Conservation (phyloP, 192 early-diverging fungal genomes). For the Podila epigama region DNA sequence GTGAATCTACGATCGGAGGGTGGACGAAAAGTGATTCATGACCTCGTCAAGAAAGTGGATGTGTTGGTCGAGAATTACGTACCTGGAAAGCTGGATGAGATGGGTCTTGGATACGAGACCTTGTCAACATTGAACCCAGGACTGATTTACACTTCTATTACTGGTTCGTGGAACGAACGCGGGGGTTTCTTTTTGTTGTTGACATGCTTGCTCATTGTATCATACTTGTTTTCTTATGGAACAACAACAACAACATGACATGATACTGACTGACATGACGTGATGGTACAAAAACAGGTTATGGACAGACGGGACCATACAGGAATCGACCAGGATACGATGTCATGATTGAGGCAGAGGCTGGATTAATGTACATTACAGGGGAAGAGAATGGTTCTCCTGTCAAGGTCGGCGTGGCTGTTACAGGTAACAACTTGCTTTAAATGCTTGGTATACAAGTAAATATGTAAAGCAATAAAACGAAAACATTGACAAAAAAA, state of each 20-base stretch:
- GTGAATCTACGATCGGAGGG: conserved; percentile 76
- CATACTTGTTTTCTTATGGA: too few species aligned
- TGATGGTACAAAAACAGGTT: conserved; percentile 64
- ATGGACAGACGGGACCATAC: conserved; percentile 90
- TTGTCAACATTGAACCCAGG: conserved; percentile 71
- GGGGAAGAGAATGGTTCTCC: conserved; percentile 83
- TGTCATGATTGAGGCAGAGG: conserved; percentile 89
- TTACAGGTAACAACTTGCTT: conserved; percentile 75
- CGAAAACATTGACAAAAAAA: background rate
- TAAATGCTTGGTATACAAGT: too few species aligned
- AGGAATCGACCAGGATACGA: conserved; percentile 86
- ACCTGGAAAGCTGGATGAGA: conserved; percentile 82
- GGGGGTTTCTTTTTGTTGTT: too few species aligned
- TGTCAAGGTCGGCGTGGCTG: conserved; percentile 96
- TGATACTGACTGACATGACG: too few species aligned
- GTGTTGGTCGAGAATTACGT: conserved; percentile 91
- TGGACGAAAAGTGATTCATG: conserved; percentile 68
- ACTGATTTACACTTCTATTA: conserved; percentile 86
- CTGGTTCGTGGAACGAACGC: too few species aligned
- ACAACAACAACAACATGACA: too few species aligned
- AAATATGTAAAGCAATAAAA: background rate
- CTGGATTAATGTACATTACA: conserved; percentile 96
- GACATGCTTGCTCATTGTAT: too few species aligned
- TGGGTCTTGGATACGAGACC: conserved; percentile 79
- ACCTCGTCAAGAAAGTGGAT: conserved; percentile 73